Conservation (phyloP, 2,329 filamentous ascomycete species). For the Sodiomyces alkalinus region DNA sequence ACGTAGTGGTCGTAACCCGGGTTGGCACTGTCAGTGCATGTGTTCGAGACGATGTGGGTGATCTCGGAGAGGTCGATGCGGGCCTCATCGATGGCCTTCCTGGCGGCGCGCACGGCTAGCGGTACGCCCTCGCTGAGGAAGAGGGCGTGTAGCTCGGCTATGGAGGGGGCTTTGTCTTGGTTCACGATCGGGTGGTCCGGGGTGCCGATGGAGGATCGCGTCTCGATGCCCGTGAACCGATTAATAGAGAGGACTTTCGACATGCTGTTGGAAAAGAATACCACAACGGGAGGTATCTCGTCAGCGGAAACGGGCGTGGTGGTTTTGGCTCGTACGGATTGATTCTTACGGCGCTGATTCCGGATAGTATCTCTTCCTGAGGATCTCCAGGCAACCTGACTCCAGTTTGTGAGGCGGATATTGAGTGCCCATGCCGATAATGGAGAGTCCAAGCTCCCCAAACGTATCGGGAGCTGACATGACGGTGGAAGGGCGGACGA, state of each 20-base stretch:
- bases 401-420: conserved; percentile 43
- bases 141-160: conserved; percentile 35
- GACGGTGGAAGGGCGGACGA: conserved; percentile 4
- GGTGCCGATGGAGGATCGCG: conserved; percentile 44
- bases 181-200: conserved; percentile 48
- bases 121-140: conserved; percentile 44
- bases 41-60: conserved; percentile 52
- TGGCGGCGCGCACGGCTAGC: conserved; percentile 37
- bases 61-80: conserved; percentile 34
- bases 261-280: no score
- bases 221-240: conserved; percentile 48
- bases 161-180: conserved; percentile 33
- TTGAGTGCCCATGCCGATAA: conserved; percentile 41
- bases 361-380: conserved; percentile 42
- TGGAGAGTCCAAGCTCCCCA: conserved; percentile 41
- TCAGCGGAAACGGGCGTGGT: no score
- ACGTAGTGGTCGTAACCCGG: conserved; percentile 55
- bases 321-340: no score
- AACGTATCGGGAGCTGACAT: conserved; percentile 28
- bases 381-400: conserved; percentile 31
- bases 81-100: conserved; percentile 40
- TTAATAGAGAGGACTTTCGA: conserved; percentile 49
- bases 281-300: conserved; percentile 58
- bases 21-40: conserved; percentile 55
- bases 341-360: conserved; percentile 40